phyloP scores from a whole-genome alignment of 148 eudicot species.

The Silene conica region DNA sequence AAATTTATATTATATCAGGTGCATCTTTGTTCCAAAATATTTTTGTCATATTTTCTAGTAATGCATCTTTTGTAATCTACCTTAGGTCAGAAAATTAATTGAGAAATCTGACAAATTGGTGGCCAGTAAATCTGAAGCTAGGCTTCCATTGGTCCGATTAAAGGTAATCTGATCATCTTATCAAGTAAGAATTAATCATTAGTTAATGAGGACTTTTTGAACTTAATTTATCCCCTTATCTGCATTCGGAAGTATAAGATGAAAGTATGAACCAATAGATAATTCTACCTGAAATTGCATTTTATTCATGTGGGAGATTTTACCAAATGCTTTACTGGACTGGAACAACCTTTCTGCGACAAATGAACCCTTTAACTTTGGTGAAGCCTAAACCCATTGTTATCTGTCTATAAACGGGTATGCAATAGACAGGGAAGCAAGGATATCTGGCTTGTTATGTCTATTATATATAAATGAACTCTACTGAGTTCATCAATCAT shows the following conservation, averaged over 20 bases:
- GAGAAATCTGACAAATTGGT: slow-evolving; percentile 58
- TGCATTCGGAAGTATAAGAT: background rate
- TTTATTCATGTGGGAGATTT: background rate
- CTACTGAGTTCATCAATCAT: background rate
- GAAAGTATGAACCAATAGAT: background rate
- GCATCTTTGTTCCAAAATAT: background rate
- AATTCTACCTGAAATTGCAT: slow-evolving; percentile 1
- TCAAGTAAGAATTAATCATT: background rate
- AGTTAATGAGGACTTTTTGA: background rate
- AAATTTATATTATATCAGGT: slow-evolving; percentile 8
- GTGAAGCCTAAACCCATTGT: background rate
- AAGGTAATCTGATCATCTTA: slow-evolving; percentile 44
- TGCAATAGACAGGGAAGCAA: background rate
- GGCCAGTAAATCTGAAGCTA: slow-evolving; percentile 40
- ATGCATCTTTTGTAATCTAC: slow-evolving; percentile 7
- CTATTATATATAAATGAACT: background rate
- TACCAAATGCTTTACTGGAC: background rate
- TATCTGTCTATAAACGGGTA: background rate
- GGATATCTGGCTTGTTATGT: background rate
- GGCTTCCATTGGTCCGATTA: slow-evolving; percentile 88
- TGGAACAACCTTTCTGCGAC: background rate
- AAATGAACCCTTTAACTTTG: background rate
- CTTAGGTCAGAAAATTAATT: slow-evolving; percentile 77
- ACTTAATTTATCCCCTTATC: background rate
- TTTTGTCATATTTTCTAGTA: background rate